phyloP scores from a whole-genome alignment of 805 yeast species.

The Starmerella apis region DNA sequence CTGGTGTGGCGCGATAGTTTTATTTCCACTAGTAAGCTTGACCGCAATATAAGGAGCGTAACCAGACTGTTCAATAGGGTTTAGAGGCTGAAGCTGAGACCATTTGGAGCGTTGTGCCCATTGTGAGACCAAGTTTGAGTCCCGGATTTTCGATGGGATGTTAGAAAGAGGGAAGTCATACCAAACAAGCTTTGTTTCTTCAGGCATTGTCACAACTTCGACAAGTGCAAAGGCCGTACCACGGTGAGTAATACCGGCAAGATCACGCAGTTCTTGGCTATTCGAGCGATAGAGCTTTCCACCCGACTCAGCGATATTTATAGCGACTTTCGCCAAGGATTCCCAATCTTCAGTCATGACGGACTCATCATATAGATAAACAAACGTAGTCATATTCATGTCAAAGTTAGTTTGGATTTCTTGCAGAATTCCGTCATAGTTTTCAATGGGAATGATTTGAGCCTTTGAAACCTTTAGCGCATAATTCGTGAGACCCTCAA shows the following conservation, averaged over 20 bases:
- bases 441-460: slow-evolving; percentile 27
- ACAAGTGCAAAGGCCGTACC: slow-evolving; percentile 22
- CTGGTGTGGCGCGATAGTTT: neutral
- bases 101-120: slow-evolving; percentile 22
- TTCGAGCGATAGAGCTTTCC: slow-evolving; percentile 21
- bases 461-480: slow-evolving; percentile 28
- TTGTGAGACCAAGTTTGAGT: slow-evolving; percentile 13
- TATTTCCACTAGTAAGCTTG: slow-evolving; percentile 10
- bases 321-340: slow-evolving; percentile 31
- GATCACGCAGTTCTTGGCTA: slow-evolving; percentile 15
- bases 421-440: slow-evolving; percentile 24
- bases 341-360: slow-evolving; percentile 35
- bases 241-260: slow-evolving; percentile 19
- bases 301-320: slow-evolving; percentile 16
- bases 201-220: slow-evolving; percentile 9
- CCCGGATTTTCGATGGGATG: slow-evolving; percentile 22
- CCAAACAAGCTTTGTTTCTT: slow-evolving; percentile 12
- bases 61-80: slow-evolving; percentile 10
- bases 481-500: slow-evolving; percentile 30
- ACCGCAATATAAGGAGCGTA: slow-evolving; percentile 19
- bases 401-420: slow-evolving; percentile 23
- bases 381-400: slow-evolving; percentile 28
- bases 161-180: slow-evolving; percentile 19
- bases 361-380: slow-evolving; percentile 34
- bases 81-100: slow-evolving; percentile 12